phyloP scores from a whole-genome alignment of 2,329 filamentous ascomycete genomes.

The Talaromyces funiculosus region DNA sequence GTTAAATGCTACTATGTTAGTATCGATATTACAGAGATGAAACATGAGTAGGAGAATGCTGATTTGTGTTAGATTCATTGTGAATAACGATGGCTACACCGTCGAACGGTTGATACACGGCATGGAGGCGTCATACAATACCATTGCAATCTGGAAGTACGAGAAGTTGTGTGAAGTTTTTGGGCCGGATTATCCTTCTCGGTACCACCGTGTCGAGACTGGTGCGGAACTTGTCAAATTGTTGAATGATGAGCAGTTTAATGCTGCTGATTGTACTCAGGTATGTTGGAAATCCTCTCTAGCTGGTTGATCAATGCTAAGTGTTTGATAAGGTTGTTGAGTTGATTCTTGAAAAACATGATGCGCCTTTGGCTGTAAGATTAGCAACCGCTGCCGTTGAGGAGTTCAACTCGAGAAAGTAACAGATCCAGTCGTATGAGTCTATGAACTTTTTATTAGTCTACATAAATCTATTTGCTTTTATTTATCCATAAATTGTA shows the following conservation, averaged over 20 bases:
- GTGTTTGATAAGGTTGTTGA: constrained; percentile 1
- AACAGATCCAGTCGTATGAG: background rate
- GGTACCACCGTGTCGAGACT: background rate
- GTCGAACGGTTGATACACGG: constrained; percentile 46
- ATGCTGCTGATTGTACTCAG: constrained; percentile 6
- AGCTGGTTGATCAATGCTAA: background rate
- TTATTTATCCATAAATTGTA: background rate
- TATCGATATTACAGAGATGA: background rate
- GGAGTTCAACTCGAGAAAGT: background rate
- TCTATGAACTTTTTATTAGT: background rate
- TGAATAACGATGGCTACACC: constrained; percentile 46
- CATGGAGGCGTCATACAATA: constrained; percentile 17
- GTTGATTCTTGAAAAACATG: background rate
- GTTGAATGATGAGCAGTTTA: constrained; percentile 2
- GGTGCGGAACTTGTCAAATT: constrained; percentile 6
- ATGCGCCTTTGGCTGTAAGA: constrained; percentile 8
- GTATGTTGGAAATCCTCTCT: background rate
- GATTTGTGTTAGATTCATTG: constrained; percentile 30
- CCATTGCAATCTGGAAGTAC: constrained; percentile 9
- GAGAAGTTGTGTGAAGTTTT: background rate
- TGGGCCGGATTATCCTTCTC: background rate
- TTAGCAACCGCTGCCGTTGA: constrained; percentile 2
- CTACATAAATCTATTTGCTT: background rate
- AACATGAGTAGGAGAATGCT: background rate
- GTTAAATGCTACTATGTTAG: constrained; percentile 8